Evolutionary conservation across 345 rosid genomes (phyloP).

Genomic region (Arabis hirsuta): DNA sequence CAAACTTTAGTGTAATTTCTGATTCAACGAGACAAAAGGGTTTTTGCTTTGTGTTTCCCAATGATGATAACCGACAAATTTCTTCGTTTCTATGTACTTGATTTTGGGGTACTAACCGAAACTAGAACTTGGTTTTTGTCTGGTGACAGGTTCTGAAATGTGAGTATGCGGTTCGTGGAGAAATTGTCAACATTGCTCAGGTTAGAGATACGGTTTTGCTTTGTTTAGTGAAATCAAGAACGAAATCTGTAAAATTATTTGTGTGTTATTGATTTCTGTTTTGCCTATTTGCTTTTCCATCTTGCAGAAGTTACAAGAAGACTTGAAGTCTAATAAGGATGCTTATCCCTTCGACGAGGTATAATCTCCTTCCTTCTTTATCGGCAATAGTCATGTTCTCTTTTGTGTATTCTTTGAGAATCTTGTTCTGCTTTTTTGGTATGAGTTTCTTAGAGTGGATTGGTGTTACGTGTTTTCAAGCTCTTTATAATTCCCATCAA

Average conservation of each 20-base stretch:
- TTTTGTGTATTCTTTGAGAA: background rate
- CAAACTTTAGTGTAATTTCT: conserved; percentile 18
- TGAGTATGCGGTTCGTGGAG: conserved; percentile 96
- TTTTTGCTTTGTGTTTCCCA: background rate
- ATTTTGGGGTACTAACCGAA: background rate
- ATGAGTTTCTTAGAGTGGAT: conserved; percentile 11
- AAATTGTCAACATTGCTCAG: conserved; percentile 88
- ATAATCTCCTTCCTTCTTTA: conserved; percentile 2
- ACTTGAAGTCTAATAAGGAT: conserved; percentile 64
- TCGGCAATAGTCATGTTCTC: background rate
- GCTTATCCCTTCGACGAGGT: conserved; percentile 89
- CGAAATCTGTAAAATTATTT: background rate
- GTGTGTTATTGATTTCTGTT: background rate
- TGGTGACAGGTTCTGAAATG: conserved; percentile 68
- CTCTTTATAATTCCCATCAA: background rate
- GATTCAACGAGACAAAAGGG: conserved; percentile 34
- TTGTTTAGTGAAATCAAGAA: background rate
- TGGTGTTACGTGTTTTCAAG: background rate
- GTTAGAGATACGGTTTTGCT: conserved; percentile 45
- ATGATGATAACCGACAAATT: background rate
- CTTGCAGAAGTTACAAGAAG: conserved; percentile 71
- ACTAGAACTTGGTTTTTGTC: background rate
- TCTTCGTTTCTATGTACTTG: background rate
- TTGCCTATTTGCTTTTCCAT: background rate
- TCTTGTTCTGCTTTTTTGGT: background rate